Evolutionary conservation across 2,329 filamentous ascomycete genomes (phyloP), one percentile per base, ranked within the genome.

Genomic region (Aspergillus fischeri): DNA sequence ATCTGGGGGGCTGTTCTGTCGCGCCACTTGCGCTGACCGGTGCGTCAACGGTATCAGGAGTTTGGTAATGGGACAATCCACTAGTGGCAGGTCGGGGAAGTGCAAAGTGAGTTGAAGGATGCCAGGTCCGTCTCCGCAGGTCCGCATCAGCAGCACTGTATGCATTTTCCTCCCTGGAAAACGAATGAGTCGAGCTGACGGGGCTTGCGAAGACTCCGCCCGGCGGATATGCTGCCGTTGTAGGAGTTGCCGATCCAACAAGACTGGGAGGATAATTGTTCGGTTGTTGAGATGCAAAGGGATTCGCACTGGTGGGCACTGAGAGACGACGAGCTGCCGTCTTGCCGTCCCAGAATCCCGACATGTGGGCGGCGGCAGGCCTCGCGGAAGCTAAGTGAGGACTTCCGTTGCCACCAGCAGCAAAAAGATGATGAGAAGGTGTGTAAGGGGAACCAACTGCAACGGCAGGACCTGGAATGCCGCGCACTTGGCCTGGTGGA

Each of bases 41-140:
- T 70, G 85, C 70, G 75, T 83, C 75, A 77, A 82, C 61, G 79
- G 85, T 70, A 73, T 87, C 84, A 5, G 89, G 86, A 4, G 86
- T 91, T 60, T 90, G 85, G 42, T 91, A 89, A 61, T 90, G 89
- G 65, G 85, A 90, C 53, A 96, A 73, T 17, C 88, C 84, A 73
- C 90, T 92, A 14, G 87, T 89, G 17, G 84, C 82, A 51, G 87
- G 85, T 32, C 86, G 79, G 58, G 81, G 81, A 60, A 85, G 86
- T 61, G 82, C 83, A 17, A 86, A 89, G 60, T 91, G 74, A 4
- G 77, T 76, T 2, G 76, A 90, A 0, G 91, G 90, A 73, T 97
- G 92, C 92, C 92, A 97, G 2, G 92, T 97, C 53, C 92, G 84
- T 60, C 92, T 82, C 62, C 92, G 86, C 83, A 87, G 90, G 55